A percentile compares a stretch with the other conserved stretches of the same genome.
Conservation (phyloP, 805 yeast genomes). For the Yamadazyma nakazawae region DNA sequence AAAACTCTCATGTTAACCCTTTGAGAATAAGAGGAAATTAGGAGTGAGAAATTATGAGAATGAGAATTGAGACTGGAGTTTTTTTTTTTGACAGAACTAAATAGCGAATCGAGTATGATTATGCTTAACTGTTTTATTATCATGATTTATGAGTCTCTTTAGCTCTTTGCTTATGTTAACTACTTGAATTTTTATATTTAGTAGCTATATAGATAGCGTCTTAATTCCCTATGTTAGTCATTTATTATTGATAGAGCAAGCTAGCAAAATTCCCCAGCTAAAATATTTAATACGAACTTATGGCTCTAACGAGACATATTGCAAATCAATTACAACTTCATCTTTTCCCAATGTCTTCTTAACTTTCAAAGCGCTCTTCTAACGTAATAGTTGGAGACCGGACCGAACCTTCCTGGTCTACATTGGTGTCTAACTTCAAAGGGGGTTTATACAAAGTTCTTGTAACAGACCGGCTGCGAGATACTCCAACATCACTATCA, state of each 20-base stretch:
- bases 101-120: no score
- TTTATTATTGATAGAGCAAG: no score
- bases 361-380: conserved; percentile 23
- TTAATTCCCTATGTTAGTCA: no score
- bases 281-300: no score
- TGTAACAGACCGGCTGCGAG: conserved; percentile 22
- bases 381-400: conserved; percentile 36
- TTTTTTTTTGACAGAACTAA: no score
- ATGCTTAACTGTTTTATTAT: not conserved
- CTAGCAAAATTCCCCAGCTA: no score
- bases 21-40: not conserved
- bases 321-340: no score
- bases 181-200: no score
- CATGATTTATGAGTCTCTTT: not conserved
- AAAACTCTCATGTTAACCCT: conserved; percentile 7
- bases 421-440: conserved; percentile 21
- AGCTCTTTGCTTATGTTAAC: no score
- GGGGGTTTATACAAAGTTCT: conserved; percentile 37
- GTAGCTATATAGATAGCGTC: no score
- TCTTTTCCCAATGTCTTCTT: not conserved
- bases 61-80: not conserved
- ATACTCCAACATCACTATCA: conserved; percentile 16
- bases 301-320: no score
- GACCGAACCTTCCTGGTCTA: not conserved
- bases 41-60: not conserved